A percentile compares a stretch with the other conserved stretches of the same genome.
Evolutionary conservation across 768 basidiomycete species (phyloP).

Genomic region (Tubosaeta sp.): DNA sequence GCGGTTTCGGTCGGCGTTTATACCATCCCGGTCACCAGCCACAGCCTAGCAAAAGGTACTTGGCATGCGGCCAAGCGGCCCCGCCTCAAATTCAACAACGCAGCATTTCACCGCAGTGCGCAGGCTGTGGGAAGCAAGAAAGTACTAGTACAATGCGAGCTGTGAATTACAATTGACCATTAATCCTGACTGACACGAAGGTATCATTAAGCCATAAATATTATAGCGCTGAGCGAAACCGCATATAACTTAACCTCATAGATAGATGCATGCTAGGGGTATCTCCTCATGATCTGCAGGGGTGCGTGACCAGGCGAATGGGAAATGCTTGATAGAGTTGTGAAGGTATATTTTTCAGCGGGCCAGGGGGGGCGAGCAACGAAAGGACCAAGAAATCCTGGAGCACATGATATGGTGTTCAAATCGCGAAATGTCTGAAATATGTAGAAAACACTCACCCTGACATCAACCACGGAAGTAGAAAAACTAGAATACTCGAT

Average conservation of each 20-base stretch:
- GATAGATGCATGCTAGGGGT: constrained; percentile 9
- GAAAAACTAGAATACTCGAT: constrained; percentile 47
- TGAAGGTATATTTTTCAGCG: constrained; percentile 30
- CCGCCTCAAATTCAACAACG: not conserved
- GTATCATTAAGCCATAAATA: constrained; percentile 11
- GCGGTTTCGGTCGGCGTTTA: not conserved
- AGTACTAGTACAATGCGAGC: not conserved
- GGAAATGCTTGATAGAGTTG: constrained; percentile 48
- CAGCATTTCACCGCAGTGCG: not conserved
- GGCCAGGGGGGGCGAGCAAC: constrained; percentile 37
- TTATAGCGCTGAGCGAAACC: not conserved
- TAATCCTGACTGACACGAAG: not conserved
- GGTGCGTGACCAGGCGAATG: constrained; percentile 60
- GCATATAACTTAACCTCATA: constrained; percentile 16
- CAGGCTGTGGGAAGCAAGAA: not conserved
- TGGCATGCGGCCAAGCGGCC: not conserved
- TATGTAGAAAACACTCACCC: constrained; percentile 33
- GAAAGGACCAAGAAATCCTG: constrained; percentile 61
- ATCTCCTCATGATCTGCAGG: constrained; percentile 33
- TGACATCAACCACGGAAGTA: constrained; percentile 45
- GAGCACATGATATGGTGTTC: not conserved
- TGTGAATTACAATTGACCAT: not conserved
- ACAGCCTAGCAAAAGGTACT: not conserved
- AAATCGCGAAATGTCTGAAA: not conserved
- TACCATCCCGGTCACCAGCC: not conserved